These are phyloP conservation scores for Emmonsiellopsis sp. DNA, from an alignment of 2,329 filamentous ascomycete genomes.

Conservation along the genomic window DNA sequence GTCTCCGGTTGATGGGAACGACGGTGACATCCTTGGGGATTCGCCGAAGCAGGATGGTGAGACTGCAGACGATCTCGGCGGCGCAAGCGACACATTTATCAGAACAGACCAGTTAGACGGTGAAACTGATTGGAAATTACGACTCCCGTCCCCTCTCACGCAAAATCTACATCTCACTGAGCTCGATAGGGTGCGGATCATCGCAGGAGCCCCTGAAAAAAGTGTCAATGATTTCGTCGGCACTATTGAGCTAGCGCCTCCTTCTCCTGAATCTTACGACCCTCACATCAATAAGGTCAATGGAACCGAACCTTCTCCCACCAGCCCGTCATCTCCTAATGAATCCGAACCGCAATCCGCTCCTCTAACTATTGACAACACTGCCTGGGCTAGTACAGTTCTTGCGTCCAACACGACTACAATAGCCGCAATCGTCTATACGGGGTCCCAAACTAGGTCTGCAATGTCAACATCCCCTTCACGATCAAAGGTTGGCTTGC, in stretches of 20 bases:
- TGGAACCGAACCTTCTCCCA: neutral
- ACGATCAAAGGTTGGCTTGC: conserved; percentile 82
- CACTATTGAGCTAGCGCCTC: conserved; percentile 66
- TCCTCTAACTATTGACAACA: conserved; percentile 87
- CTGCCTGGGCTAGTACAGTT: conserved; percentile 96
- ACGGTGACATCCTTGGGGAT: conserved; percentile 4
- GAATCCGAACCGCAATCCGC: conserved; percentile 45
- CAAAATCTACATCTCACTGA: conserved; percentile 68
- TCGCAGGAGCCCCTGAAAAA: conserved; percentile 81
- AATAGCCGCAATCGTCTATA: conserved; percentile 86
- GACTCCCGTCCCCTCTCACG: conserved; percentile 75
- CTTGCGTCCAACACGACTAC: conserved; percentile 87
- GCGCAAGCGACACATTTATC: conserved; percentile 80
- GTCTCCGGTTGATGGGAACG: neutral
- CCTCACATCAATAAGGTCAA: conserved; percentile 28
- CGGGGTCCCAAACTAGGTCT: conserved; percentile 85
- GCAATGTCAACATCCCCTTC: conserved; percentile 87
- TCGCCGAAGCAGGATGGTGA: conserved; percentile 16
- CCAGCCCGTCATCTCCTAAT: conserved; percentile 11
- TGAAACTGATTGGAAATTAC: conserved; percentile 97
- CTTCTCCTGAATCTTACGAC: conserved; percentile 38
- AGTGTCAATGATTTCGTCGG: conserved; percentile 93
- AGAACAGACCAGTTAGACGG: conserved; percentile 94
- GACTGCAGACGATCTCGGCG: conserved; percentile 28
- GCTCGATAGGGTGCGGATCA: conserved; percentile 57